Evolutionary conservation across 345 rosid species (phyloP).

Genomic region (Eucalyptus cloeziana): DNA sequence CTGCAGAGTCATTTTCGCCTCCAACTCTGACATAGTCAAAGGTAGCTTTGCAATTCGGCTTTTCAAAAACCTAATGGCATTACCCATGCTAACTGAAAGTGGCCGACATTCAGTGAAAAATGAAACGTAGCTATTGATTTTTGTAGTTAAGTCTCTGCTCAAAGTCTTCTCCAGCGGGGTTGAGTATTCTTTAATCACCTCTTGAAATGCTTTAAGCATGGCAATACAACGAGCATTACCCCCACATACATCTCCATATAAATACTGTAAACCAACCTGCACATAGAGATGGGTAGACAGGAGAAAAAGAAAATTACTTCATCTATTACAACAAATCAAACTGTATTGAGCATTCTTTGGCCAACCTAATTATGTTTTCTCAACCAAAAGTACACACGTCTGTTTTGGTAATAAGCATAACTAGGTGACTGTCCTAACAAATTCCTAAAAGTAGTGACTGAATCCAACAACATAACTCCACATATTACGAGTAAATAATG

Average conservation of each 20-base stretch:
- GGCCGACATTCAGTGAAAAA: slow-evolving; percentile 87
- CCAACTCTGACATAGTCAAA: slow-evolving; percentile 49
- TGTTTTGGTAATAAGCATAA: not conserved
- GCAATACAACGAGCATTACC: slow-evolving; percentile 98
- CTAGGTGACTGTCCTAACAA: not conserved
- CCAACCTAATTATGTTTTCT: not conserved
- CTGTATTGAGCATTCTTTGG: not conserved
- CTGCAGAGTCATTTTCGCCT: slow-evolving; percentile 61
- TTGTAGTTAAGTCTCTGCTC: slow-evolving; percentile 69
- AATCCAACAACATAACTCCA: not conserved
- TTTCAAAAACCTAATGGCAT: slow-evolving; percentile 75
- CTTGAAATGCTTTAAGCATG: slow-evolving; percentile 92
- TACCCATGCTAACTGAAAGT: slow-evolving; percentile 93
- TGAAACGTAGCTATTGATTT: slow-evolving; percentile 75
- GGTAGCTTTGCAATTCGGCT: slow-evolving; percentile 68
- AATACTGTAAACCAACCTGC: slow-evolving; percentile 86
- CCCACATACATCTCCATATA: slow-evolving; percentile 75
- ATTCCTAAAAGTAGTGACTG: not conserved
- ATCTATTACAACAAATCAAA: not conserved
- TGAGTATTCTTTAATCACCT: slow-evolving; percentile 65
- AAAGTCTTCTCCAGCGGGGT: slow-evolving; percentile 79
- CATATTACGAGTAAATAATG: not conserved
- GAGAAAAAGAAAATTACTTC: not conserved
- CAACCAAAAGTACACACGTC: not conserved
- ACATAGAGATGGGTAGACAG: not conserved